Evolutionary conservation across 192 early-diverging fungal species (phyloP), one percentile per base, ranked within the genome.

Genomic region (Backusella circina): DNA sequence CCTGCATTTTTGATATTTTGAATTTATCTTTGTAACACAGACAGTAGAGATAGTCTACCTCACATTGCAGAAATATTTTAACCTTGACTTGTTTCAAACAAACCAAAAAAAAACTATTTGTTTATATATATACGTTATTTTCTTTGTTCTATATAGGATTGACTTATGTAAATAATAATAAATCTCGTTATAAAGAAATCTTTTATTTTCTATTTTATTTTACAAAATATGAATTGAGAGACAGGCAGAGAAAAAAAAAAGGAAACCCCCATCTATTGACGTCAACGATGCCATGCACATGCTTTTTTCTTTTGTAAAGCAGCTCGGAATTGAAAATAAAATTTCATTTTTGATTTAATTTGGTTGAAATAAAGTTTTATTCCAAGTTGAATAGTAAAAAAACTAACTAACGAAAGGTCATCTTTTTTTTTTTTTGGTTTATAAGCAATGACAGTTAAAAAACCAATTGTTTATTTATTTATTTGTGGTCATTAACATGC

Each of bases 1-100:
- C 65, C 30, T 35, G 65, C 33, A 35, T 35, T 67, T 31, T 35
- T 33, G 33, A 35, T 35, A 67, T 67, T 67, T 67, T 67, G 65
- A 67, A 67, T 67, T 35, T n/a, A 67, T 67, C 65, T 35, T 67
- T 67, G 65, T 67, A 67, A 35, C 65, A 67, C 65, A 67, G 65
- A 67, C 65, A 37, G 26, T 54, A 9, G 51, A 54, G 51, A 54
- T 54, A 54, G 51, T 54, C 51, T 54, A 23, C 51, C 51, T 54
- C 51, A 54, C 51, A 54, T 54, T 54, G 51, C 51, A 54, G 51
- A 54, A 54, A 10, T 26, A 54, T 54, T 54, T 54, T 21, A 54
- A 54, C 51, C 23, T 54, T 23, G 51, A 54, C 51, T 54, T 54
- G 51, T 54, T 47, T 47, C 44, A 47, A 47, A 47, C 15, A 47